A percentile compares a stretch with the other conserved stretches of the same genome.
These are phyloP conservation scores for Rusavskia elegans DNA, from an alignment of 495 filamentous ascomycete species.

Conservation along the genomic window DNA sequence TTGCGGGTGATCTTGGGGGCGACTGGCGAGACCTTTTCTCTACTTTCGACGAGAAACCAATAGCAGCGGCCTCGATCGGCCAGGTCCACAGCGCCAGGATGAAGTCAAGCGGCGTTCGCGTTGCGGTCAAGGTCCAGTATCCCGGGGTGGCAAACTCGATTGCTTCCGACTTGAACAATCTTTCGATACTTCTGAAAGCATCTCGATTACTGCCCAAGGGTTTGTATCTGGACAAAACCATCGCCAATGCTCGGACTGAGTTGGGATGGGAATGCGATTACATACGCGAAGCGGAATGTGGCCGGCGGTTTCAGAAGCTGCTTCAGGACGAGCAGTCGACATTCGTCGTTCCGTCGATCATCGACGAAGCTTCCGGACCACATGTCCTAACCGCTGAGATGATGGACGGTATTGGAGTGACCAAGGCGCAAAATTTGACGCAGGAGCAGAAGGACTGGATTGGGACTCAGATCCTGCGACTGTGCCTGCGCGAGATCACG, in stretches of 20 bases:
- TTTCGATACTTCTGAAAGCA: constrained; percentile 77
- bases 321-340: constrained; percentile 50
- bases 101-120: constrained; percentile 52
- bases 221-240: constrained; percentile 89
- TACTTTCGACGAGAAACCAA: constrained; percentile 77
- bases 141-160: constrained; percentile 94
- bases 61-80: constrained; percentile 95
- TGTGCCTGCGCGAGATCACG: constrained; percentile 83
- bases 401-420: constrained; percentile 77
- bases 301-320: constrained; percentile 53
- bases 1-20: constrained; percentile 59
- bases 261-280: constrained; percentile 98
- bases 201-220: constrained; percentile 80
- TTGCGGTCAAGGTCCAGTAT: constrained; percentile 95
- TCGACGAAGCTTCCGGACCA: constrained; percentile 63
- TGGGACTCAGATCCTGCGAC: constrained; percentile 78
- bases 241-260: constrained; percentile 87
- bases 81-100: constrained; percentile 84
- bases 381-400: constrained; percentile 89
- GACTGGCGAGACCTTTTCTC: constrained; percentile 75
- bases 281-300: constrained; percentile 67
- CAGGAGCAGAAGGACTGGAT: constrained; percentile 79
- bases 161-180: constrained; percentile 85
- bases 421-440: constrained; percentile 54
- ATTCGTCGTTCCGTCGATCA: constrained; percentile 66